Evolutionary conservation across 768 basidiomycete species (phyloP), one percentile per base, ranked within the genome.

Genomic region (Gymnopilus dilepis): DNA sequence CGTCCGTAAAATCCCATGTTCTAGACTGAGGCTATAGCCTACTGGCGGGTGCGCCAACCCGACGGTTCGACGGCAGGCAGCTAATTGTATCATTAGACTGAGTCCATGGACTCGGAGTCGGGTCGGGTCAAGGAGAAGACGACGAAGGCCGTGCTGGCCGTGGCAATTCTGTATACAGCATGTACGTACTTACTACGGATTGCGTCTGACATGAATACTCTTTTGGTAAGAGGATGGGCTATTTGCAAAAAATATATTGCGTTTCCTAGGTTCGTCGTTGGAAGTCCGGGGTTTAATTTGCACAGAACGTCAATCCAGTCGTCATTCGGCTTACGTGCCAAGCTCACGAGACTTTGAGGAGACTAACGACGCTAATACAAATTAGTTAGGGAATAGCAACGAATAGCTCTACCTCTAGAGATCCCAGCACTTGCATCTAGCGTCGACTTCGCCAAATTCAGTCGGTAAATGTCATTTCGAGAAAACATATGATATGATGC

Each of bases 401-500:
- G n/a, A n/a, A n/a, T n/a, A n/a, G n/a, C n/a, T n/a, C n/a, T n/a
- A n/a, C n/a, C n/a, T n/a, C n/a, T n/a, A n/a, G n/a, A n/a, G n/a
- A n/a, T n/a, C n/a, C n/a, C n/a, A n/a, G 7, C 11, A 37, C 34
- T 9, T 11, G 15, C 34, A 9, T 37, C 34, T 37, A 37, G 34
- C 8, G 11, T 37, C 34, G 8, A 37, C 9, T 11, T 47, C 15
- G 12, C 9, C 11, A 22, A 1, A 45, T n/a, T n/a, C n/a, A 13
- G 45, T 48, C 12, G 26, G 45, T 48, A n/a, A 45, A 50, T 50
- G 47, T 50, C 47, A 50, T 50, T 50, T 50, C 15, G 5, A 15
- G 47, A 50, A 50, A 50, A 50, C 47, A 50, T 50, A 50, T 28
- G 47, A 17, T 28, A 50, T 50, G 15, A n/a, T 30, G 47, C 47